These are phyloP conservation scores for Trichosporon sp. DNA, from an alignment of 1,284 basidiomycete genomes.

Conservation along the genomic window DNA sequence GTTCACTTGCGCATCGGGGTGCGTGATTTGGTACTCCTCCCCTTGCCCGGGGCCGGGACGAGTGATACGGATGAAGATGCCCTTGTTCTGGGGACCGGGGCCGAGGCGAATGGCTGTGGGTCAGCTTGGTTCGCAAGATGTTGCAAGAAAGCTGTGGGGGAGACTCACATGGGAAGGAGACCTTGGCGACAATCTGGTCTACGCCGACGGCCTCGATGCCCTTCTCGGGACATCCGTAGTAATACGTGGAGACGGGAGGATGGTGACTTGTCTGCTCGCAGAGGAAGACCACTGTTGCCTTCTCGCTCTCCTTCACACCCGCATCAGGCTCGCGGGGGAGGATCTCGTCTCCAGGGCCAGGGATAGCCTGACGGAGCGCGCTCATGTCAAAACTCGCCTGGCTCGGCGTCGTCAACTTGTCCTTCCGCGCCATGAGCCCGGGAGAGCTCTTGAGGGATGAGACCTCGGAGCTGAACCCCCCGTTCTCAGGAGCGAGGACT, in stretches of 20 bases:
- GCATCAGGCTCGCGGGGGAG: constrained; percentile 54
- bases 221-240: constrained; percentile 73
- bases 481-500: constrained; percentile 48
- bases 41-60: constrained; percentile 72
- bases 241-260: constrained; percentile 89
- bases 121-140: background rate
- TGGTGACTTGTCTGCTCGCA: constrained; percentile 94
- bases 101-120: constrained; percentile 68
- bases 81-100: constrained; percentile 82
- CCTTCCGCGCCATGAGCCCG: constrained; percentile 2
- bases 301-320: constrained; percentile 56
- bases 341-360: constrained; percentile 53
- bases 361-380: constrained; percentile 37
- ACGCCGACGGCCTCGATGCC: constrained; percentile 70
- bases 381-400: constrained; percentile 30
- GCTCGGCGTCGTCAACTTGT: constrained; percentile 10
- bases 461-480: constrained; percentile 34
- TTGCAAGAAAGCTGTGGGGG: too few species aligned
- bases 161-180: constrained; percentile 70
- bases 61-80: constrained; percentile 77
- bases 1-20: constrained; percentile 86
- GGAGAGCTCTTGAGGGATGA: constrained; percentile 8
- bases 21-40: constrained; percentile 84
- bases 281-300: constrained; percentile 69
- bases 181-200: constrained; percentile 91